Base-by-base conservation (phyloP, 179 eudicot species). In the Beta macrorhiza region DNA sequence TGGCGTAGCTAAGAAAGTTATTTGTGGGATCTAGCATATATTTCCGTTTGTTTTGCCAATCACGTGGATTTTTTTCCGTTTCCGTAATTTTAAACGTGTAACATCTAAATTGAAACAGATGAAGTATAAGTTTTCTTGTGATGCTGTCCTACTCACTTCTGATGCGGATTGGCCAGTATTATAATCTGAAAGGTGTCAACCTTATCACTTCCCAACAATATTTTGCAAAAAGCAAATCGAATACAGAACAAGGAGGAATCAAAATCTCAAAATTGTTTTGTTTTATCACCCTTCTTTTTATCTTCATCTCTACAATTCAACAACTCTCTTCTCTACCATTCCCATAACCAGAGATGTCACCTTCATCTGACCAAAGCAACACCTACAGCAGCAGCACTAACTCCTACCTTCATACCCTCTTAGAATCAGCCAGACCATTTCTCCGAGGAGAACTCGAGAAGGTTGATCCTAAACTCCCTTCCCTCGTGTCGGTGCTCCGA, bases 371-470 rank as follows among this genome's bases (percentile, higher is more conserved):
- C 70, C 70, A 80, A 47, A 11, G 20, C n/a, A 7, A 4, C 19
- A 57, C 59, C 71, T 19, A 13, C 61, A 22, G 32, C 75, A 42
- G n/a, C 44, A 44, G 64, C 9, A 56, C 13, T 20, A 22, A 37
- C 42, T 37, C 82, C 7, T 58, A 80, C 74, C 90, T 92, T 49
- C 73, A 81, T 6, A 29, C 58, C 22, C 85, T 95, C 0, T 55
- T 95, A 8, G 83, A 74, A 19, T 84, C 91, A 1, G 97, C 97
- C n/a, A 81, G 86, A 12, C 98, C 99, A 0, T 93, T 95, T 81
- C 91, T 93, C 51, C 88, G 93, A 16, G 98, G 94, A 6, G 94
- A 93, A 80, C 87, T 92, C 2, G 86, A 87, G 14, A 45, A 84
- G 47, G 75, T 93, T 16, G 93, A 95, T 78, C 44, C 77, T 0